Base-by-base conservation (phyloP, 176 grass and related monocot genomes). In the Raddia distichophylla region DNA sequence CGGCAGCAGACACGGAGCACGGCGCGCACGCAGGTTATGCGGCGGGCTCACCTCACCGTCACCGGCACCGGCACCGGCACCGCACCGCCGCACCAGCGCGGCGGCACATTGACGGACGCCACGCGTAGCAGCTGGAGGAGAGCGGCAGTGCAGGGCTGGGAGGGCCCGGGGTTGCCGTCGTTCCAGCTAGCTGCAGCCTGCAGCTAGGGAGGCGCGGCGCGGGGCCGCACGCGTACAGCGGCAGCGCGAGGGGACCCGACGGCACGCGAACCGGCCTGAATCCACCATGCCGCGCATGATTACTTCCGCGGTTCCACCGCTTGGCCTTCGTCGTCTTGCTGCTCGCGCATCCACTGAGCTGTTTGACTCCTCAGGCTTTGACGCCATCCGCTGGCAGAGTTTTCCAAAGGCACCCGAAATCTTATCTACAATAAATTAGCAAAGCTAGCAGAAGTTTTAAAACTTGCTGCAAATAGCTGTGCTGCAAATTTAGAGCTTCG, bases 271-370 rank as follows among this genome's bases (percentile, higher is more conserved):
- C 45, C 27, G 27, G 27, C 27, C 32, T 73, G 50, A 55, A 53
- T 17, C 48, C 15, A 43, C 50, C 71, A 56, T 60, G 37, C 37
- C 4, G 37, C 37, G 37, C 37, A 40, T 1, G 81, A 83, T 73
- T 32, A 33, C 59, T 12, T 67, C 76, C 76, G 74, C 76, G 69
- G 69, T 12, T 67, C 76, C 76, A 80, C 76, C 76, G 69, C 76
- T 12, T 15, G 60, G 7, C 50, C 20, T 34, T 80, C 76, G 49
- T 79, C 75, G 75, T 73, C 58, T 79, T 79, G 75, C 58, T 2
- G 67, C 10, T 35, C 0, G 57, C 35, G 10, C 50, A 15, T 52
- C 12, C 15, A 57, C 2, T 13, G 48, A 59, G 13, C 53, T 44
- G n/a, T 52, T 79, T 54, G 12, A 46, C 64, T 58, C 35, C 13